Base-by-base conservation (phyloP, 495 filamentous ascomycete genomes). In the Xylaria curta region DNA sequence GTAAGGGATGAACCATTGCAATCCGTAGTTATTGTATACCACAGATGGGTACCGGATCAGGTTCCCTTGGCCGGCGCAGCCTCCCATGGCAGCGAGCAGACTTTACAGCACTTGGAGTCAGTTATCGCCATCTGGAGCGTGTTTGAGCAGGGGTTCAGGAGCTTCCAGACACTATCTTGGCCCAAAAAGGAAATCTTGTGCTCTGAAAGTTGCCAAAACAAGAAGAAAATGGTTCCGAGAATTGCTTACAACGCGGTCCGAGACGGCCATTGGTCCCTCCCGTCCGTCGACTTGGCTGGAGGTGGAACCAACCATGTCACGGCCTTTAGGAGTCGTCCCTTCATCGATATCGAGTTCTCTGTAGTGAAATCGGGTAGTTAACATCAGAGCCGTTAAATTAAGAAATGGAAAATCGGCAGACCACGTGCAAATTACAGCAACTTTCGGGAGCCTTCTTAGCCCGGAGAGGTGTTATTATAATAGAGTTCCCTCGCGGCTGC, bases 1-100 rank as follows among this genome's bases (percentile, higher is more conserved):
- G 49, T 81, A 82, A 1, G 79, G 79, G 40, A 81, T 79, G 64
- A 81, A 80, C 80, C 80, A 72, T 44, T 72, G 70, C 53, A 72
- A 56, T n/a, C 70, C 70, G 28, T 66, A 66, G 28, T 72, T 72
- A 54, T 72, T 72, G 40, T 69, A 72, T 17, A 72, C 64, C 10
- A 59, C 49, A 1, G 70, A 72, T 9, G 70, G 70, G 21, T 68
- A 72, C 9, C 70, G 70, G 7, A 72, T 42, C 26, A 72, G 40
- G 47, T 72, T 72, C 0, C 70, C 70, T 53, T 67, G 64, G 24
- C 70, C 70, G 0, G 65, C 70, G 65, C 63, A 67, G 10, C 70
- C 70, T 21, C 70, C 70, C 63, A 67, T 68, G 2, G 64, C 42
- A 21, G 70, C 70, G 38, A 72, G 70, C 36, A 72, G 42, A 38